phyloP scores from a whole-genome alignment of 495 filamentous ascomycete species.

The Neurospora tetrasperma region DNA sequence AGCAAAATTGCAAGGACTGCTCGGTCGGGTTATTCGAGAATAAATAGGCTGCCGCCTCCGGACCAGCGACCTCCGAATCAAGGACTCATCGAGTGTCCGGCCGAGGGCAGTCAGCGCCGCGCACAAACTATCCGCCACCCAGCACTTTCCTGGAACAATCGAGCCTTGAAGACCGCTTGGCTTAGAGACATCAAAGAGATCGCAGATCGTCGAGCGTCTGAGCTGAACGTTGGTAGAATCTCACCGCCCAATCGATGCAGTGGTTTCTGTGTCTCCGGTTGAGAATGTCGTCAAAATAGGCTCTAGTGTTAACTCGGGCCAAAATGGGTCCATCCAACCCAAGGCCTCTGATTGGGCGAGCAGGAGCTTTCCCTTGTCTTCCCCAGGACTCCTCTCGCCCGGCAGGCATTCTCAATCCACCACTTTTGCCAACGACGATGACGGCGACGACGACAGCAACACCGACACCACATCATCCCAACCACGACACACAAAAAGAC shows the following conservation, averaged over 20 bases:
- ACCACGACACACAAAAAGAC: neutral
- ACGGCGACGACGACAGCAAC: neutral
- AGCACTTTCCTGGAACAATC: neutral
- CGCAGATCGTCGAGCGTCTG: neutral
- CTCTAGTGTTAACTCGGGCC: neutral
- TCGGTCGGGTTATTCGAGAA: neutral
- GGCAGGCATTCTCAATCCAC: neutral
- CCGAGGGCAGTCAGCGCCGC: neutral
- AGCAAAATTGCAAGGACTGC: neutral
- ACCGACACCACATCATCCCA: neutral
- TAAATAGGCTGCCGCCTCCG: neutral
- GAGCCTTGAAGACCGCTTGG: neutral
- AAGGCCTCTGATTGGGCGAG: neutral
- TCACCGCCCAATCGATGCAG: neutral
- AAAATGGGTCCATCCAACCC: neutral
- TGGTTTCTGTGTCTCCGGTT: neutral
- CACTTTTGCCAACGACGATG: too few species aligned
- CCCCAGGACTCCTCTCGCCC: neutral
- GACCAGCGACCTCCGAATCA: neutral
- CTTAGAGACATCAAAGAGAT: neutral
- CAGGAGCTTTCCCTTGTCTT: neutral
- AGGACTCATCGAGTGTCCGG: neutral
- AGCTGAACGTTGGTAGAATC: neutral
- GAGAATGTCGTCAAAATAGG: neutral
- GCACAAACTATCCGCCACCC: neutral